Evolutionary conservation across 805 yeast species (phyloP), one percentile per base, ranked within the genome.

Genomic region (Lipomyces yamanashiensis): DNA sequence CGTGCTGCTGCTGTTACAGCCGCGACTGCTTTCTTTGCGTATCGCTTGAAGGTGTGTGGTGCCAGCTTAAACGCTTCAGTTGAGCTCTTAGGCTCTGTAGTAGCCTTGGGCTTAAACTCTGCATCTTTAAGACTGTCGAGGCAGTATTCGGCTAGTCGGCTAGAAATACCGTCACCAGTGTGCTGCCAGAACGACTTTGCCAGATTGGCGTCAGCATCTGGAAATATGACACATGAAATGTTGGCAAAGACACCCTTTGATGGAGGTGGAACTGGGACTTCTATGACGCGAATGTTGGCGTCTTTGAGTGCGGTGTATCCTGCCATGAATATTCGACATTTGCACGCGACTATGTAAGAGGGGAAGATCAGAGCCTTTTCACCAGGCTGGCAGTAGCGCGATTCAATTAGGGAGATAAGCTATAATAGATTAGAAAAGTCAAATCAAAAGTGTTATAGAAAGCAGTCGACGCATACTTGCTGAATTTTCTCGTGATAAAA

Each of bases 111-210:
- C 44, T 53, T 17, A 21, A 59, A 34, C 23, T 59, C 62, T n/a
- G 57, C 39, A 34, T 52, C 51, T 54, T 57, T 61, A 17, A 62
- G 58, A 40, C 69, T 72, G 64, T 84, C 85, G 63, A 88, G 76
- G 54, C 89, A 85, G 72, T 90, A 95, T 75, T 92, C 97, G 0
- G 92, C 98, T 74, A 87, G 78, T 71, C 98, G 81, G 41, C 97
- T 90, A 15, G 97, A 90, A 34, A 95, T 84, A n/a, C 97, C 97
- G 75, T 93, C 98, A 34, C 99, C 99, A 0, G 96, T 80, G 72
- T 92, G 97, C 75, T 93, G 98, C 99, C 99, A 95, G 77, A 90
- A 95, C 71, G 85, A 85, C 73, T 90, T 92, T 45, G 95, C 92
- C 3, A 89, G 74, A 0, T 84, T 75, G 66, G 80, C 85, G 63